A percentile compares a stretch with the other conserved stretches of the same genome.
Conservation (phyloP, 768 basidiomycete genomes). For the Auricularia auricula-judae region DNA sequence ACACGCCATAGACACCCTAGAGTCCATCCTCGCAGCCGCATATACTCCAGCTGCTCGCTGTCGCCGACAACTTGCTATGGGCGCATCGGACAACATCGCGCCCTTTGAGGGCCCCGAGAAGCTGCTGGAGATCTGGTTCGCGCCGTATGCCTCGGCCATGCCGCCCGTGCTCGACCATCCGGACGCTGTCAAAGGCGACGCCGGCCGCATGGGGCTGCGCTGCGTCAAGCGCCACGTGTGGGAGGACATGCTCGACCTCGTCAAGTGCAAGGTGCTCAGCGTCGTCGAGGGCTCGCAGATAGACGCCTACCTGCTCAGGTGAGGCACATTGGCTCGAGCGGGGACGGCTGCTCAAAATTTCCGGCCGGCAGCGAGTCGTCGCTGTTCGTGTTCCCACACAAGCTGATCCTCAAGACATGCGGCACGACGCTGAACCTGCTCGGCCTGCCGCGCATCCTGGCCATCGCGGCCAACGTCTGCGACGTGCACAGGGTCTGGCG, state of each 20-base stretch:
- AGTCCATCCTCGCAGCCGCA: neutral
- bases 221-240: constrained; percentile 65
- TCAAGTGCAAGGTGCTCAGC: constrained; percentile 92
- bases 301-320: constrained; percentile 96
- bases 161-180: constrained; percentile 18
- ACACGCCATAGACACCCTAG: neutral
- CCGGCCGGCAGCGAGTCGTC: constrained; percentile 77
- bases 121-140: constrained; percentile 95
- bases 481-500: constrained; percentile 64
- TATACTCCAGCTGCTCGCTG: neutral
- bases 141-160: constrained; percentile 56
- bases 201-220: constrained; percentile 59
- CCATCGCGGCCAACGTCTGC: constrained; percentile 70
- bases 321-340: constrained; percentile 16
- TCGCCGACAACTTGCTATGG: neutral
- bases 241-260: constrained; percentile 96
- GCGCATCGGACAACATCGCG: constrained; percentile 3
- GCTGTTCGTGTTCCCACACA: constrained; percentile 87
- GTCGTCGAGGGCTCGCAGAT: constrained; percentile 79
- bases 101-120: constrained; percentile 94
- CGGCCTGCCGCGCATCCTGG: constrained; percentile 87
- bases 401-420: constrained; percentile 96
- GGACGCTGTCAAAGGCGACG: constrained; percentile 23
- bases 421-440: constrained; percentile 96
- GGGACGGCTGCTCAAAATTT: neutral